Base-by-base conservation (phyloP, 805 yeast genomes). In the Pichia heedii region DNA sequence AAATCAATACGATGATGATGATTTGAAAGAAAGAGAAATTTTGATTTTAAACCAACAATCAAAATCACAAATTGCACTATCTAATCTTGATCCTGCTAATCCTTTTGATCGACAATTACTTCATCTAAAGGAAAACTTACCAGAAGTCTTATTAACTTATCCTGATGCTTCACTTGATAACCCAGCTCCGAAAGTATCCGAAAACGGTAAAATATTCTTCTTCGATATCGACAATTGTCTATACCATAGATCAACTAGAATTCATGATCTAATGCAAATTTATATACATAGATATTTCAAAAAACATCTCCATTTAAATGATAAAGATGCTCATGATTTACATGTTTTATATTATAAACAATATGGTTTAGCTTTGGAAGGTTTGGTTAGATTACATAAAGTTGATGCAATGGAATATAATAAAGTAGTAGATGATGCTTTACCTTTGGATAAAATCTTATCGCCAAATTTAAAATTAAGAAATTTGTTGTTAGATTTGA, bases 171-270 rank as follows among this genome's bases (percentile, higher is more conserved):
- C 61, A 6, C 54, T 51, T 21, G 49, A 16, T 20, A 32, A 22
- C 5, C 40, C 54, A 1, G 35, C 61, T 49, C 50, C 57, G 2
- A 46, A 54, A 3, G 44, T 47, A 13, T 44, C 47, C 18, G 44
- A 47, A 22, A 52, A 55, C 40, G 58, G 55, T 19, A 54, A 51
- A 29, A 66, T 63, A 16, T 85, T 93, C 64, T 87, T 79, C 63
- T 90, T 90, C 55, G 98, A 90, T 60, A 87, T 90, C 43, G 98
- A 90, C 67, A 90, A 90, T 61, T 88, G 97, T 60, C 71, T 90
- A 26, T 90, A 90, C 64, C 72, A 75, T 42, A 68, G 88, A 45
- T 78, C 87, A 1, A 74, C 84, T 21, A 71, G 72, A 59, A 84
- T 90, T 53, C 94, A 83, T 54, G 93, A 84, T 52, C 58, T 86